Base-by-base conservation (phyloP, 1,139 yeast species). In the Yamadazyma friedrichii region DNA sequence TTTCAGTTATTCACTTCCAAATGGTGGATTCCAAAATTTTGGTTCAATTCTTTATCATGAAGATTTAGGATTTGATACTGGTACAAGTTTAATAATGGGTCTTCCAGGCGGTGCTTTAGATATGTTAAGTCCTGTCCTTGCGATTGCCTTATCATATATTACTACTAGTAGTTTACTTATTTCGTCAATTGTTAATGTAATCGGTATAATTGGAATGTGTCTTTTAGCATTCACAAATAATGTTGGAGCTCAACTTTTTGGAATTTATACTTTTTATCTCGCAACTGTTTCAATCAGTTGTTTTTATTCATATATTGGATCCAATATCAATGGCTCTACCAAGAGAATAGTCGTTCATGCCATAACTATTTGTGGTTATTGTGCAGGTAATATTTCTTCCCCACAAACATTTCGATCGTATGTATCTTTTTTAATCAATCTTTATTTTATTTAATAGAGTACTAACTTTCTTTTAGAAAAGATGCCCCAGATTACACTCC, bases 331-430 rank as follows among this genome's bases (percentile, higher is more conserved):
- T 25, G 60, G 60, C 20, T 51, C 49, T 39, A 55, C 58, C 16
- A 53, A 52, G 39, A 54, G 50, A 37, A 45, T 52, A 25, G 48
- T 54, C 12, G 50, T 54, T 25, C 51, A 52, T 38, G 54, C 55
- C 4, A 42, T 55, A 12, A 47, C 31, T 30, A 71, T 82, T 58
- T 66, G 82, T 43, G 83, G 80, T 1, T 82, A 79, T 54, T 78
- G 84, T 49, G 72, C 74, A 31, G 88, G 93, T 26, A 84, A 84
- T 48, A 64, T 83, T 34, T 67, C 82, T 38, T 89, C 89, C 6
- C 91, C 93, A 1, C 88, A 82, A 57, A 72, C 84, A 33, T 84
- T 82, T 55, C n/a, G n/a, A n/a, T n/a, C n/a, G n/a, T n/a, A n/a
- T n/a, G n/a, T n/a, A n/a, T n/a, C n/a, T n/a, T n/a, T n/a, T n/a